Base-by-base conservation (phyloP, 129 eudicot genomes). In the Cynara cardunculus region DNA sequence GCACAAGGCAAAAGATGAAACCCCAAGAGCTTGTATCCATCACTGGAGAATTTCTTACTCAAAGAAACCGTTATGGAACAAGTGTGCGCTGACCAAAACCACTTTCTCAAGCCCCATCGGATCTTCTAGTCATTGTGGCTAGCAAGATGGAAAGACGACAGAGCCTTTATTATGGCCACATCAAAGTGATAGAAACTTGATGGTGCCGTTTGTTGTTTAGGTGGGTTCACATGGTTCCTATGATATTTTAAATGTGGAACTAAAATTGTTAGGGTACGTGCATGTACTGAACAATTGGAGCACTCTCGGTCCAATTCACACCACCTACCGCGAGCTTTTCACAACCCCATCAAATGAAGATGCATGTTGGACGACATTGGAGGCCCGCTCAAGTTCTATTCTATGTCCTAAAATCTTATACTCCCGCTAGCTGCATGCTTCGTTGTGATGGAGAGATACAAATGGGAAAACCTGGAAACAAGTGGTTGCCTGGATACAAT, bases 21-120 rank as follows among this genome's bases (percentile, higher is more conserved):
- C 9, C 53, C 59, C 80, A 19, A 53, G 4, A n/a, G 25, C 77
- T 67, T 79, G 56, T 61, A 22, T 19, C 25, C 68, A 68, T 35
- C 78, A 76, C n/a, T 73, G 67, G 32, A 80, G 25, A 74, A 75
- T 86, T 75, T 74, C 87, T 18, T 83, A 78, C 78, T 79, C 77
- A n/a, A 80, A 66, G 56, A 75, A 71, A 22, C 69, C 27, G 9
- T 44, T 41, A 13, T 32, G 76, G 72, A 71, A 66, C 37, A 76
- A 18, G 12, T 35, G 31, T 65, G 70, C 83, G 22, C 8, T 83
- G 26, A 30, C 84, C 11, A 1, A 25, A 49, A 28, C 85, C 56
- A 35, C 74, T 71, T 79, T 64, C 79, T 72, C 69, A 80, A 70
- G 66, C 77, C 21, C 19, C 3, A 2, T 28, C 56, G 28, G 1